Percentiles rank a stretch among this genome's conserved stretches.
phyloP scores from a whole-genome alignment of 176 grass and related monocot genomes.

The Hsuehochloa calcarea region DNA sequence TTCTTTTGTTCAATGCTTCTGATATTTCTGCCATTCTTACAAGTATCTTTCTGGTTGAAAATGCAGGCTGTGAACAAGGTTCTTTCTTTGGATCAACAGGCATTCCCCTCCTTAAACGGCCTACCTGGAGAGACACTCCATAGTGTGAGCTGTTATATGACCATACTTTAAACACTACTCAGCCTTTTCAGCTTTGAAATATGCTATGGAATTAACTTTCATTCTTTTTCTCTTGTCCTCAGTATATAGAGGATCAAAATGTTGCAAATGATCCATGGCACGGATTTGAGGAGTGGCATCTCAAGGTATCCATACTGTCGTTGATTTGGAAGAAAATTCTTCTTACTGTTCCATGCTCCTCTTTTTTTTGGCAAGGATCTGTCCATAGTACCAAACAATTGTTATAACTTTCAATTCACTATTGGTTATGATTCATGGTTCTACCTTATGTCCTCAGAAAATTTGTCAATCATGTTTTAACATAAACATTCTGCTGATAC shows the following conservation, averaged over 20 bases:
- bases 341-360: background rate
- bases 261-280: slow-evolving; percentile 84
- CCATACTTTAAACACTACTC: slow-evolving; percentile 1
- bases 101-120: slow-evolving; percentile 71
- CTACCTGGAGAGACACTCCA: slow-evolving; percentile 79
- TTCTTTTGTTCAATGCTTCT: slow-evolving; percentile 6
- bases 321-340: background rate
- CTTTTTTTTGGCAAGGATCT: background rate
- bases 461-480: slow-evolving; percentile 23
- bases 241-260: slow-evolving; percentile 91
- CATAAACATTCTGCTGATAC: slow-evolving; percentile 3
- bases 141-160: slow-evolving; percentile 49
- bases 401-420: background rate
- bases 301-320: slow-evolving; percentile 62
- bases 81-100: slow-evolving; percentile 86
- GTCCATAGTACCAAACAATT: background rate
- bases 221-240: slow-evolving; percentile 5
- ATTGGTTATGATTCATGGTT: background rate
- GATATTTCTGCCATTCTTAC: slow-evolving; percentile 29
- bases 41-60: slow-evolving; percentile 24
- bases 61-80: slow-evolving; percentile 74
- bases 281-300: slow-evolving; percentile 69
- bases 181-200: background rate
- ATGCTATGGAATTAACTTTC: background rate
- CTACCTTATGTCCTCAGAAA: background rate